Percentiles rank a stretch among this genome's conserved stretches.
These are phyloP conservation scores for Asparagopsis taxiformis DNA, from an alignment of 31 red algal species.

Conservation along the genomic window DNA sequence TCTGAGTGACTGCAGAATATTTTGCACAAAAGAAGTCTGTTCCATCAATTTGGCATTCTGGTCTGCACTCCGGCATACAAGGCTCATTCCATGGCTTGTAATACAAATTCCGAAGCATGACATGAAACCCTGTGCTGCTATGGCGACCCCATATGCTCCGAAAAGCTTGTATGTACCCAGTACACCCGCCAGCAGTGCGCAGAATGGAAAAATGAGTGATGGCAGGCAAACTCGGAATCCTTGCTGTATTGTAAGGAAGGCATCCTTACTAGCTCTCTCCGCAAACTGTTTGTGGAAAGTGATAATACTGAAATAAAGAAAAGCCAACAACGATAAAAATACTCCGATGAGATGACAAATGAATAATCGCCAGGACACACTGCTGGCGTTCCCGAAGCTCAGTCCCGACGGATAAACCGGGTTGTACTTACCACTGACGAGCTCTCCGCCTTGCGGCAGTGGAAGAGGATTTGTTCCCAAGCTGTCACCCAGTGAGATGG, in stretches of 20 bases:
- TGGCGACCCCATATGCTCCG: constrained; percentile 63
- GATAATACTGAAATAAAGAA: no score
- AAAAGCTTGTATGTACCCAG: constrained; percentile 64
- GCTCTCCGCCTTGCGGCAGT: constrained; percentile 33
- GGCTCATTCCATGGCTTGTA: constrained; percentile 41
- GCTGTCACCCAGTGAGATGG: constrained; percentile 1
- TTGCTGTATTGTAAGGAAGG: constrained; percentile 31
- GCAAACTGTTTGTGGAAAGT: no score
- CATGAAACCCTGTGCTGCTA: constrained; percentile 50
- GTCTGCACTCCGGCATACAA: constrained; percentile 37
- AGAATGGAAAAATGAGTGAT: constrained; percentile 27
- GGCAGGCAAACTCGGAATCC: constrained; percentile 61
- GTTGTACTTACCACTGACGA: constrained; percentile 39
- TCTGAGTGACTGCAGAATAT: neutral
- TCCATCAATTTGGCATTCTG: constrained; percentile 19
- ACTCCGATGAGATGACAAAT: constrained; percentile 38
- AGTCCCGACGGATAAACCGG: constrained; percentile 26
- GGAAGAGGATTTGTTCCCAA: constrained; percentile 14
- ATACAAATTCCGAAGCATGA: constrained; percentile 38
- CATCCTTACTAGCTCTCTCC: no score
- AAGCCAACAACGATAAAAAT: no score
- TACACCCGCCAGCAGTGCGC: constrained; percentile 57
- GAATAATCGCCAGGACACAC: constrained; percentile 65
- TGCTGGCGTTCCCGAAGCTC: constrained; percentile 18
- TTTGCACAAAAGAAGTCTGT: neutral